These are phyloP conservation scores for Boletus subcaerulescens DNA, from an alignment of 768 basidiomycete species.

Conservation along the genomic window DNA sequence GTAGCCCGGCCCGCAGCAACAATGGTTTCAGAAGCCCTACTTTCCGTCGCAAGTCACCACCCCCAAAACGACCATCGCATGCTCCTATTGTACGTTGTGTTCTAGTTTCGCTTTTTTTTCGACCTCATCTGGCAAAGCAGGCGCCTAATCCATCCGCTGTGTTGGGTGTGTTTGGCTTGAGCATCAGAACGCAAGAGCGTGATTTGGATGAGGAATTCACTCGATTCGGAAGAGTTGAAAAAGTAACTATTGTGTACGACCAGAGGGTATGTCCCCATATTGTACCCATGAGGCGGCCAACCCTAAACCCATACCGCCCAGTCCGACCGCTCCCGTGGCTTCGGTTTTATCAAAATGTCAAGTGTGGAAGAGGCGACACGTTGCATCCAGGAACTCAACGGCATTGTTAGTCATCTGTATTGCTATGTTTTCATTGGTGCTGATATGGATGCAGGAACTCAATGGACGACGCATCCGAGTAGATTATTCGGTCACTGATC, in stretches of 20 bases:
- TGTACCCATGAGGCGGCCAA: neutral
- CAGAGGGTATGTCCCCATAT: conserved; percentile 64
- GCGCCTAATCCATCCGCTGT: conserved; percentile 86
- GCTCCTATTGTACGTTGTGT: conserved; percentile 64
- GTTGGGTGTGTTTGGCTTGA: conserved; percentile 97
- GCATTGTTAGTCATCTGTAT: conserved; percentile 58
- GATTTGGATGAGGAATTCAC: conserved; percentile 94
- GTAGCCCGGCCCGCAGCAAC: conserved; percentile 57
- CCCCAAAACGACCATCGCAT: conserved; percentile 63
- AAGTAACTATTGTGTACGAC: conserved; percentile 96
- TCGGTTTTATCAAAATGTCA: conserved; percentile 96
- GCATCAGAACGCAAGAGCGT: conserved; percentile 89
- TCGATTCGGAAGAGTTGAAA: conserved; percentile 86
- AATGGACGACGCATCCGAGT: conserved; percentile 96
- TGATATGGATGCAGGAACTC: conserved; percentile 58
- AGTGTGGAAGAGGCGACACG: conserved; percentile 82
- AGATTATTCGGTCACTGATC: conserved; percentile 92
- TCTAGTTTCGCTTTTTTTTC: conserved; percentile 1
- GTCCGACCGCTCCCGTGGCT: conserved; percentile 96
- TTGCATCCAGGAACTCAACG: conserved; percentile 90
- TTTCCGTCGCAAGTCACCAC: conserved; percentile 54
- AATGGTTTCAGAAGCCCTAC: conserved; percentile 57
- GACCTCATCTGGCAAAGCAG: conserved; percentile 51
- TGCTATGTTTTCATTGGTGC: neutral
- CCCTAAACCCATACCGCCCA: conserved; percentile 32